phyloP scores from a whole-genome alignment of 306 rosid species.

The Medicago arabica region DNA sequence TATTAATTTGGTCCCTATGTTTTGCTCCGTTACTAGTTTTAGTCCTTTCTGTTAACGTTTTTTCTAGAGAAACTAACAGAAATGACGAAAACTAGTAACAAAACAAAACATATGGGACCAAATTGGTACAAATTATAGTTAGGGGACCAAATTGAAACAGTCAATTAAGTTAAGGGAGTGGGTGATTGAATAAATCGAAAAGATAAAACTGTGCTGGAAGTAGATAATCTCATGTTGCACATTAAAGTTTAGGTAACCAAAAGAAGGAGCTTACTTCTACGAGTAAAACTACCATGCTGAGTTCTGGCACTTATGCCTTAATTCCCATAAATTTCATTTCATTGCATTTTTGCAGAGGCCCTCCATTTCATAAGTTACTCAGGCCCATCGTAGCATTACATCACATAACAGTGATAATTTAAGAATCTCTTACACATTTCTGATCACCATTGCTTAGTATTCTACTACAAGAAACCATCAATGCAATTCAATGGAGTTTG shows the following conservation, averaged over 20 bases:
- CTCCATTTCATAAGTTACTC: not conserved
- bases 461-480: conserved; percentile 36
- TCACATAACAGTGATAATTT: conserved; percentile 29
- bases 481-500: conserved; percentile 25
- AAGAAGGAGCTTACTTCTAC: conserved; percentile 2
- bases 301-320: not conserved
- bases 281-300: not conserved
- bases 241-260: conserved; percentile 4
- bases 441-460: not conserved
- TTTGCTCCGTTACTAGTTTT: too few relatives aligned
- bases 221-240: not conserved
- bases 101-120: too few relatives aligned
- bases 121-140: too few relatives aligned
- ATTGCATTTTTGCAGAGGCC: conserved; percentile 1
- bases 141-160: too few relatives aligned
- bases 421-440: conserved; percentile 11
- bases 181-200: too few relatives aligned
- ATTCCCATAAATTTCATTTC: conserved; percentile 12
- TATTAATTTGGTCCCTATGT: too few relatives aligned
- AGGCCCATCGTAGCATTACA: conserved; percentile 13
- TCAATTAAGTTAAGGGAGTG: too few relatives aligned
- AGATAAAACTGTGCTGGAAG: not conserved
- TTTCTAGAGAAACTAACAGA: too few relatives aligned
- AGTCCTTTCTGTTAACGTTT: too few relatives aligned
- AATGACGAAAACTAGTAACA: too few relatives aligned